Conservation (phyloP, 2,329 filamentous ascomycete species). For the Penicillium sp. region DNA sequence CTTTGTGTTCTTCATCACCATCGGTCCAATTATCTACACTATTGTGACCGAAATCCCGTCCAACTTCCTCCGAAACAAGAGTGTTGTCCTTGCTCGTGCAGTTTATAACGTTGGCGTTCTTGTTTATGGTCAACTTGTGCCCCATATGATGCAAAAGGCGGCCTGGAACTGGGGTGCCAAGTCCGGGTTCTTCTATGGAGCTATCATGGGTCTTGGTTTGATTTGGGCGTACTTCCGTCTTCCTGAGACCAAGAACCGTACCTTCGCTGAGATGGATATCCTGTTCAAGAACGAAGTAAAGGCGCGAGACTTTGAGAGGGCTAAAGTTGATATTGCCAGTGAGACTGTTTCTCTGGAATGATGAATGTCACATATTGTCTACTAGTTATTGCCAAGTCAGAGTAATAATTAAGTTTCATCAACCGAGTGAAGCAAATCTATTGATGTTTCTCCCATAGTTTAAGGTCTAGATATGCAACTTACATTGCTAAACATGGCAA, state of each 20-base stretch:
- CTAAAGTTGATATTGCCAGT: constrained; percentile 19
- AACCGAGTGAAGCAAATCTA: too few relatives aligned
- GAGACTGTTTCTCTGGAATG: constrained; percentile 21
- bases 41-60: constrained; percentile 26
- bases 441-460: too few relatives aligned
- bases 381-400: not conserved
- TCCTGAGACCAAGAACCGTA: constrained; percentile 25
- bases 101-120: constrained; percentile 24
- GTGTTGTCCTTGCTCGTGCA: constrained; percentile 22
- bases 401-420: not conserved
- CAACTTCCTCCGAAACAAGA: constrained; percentile 22
- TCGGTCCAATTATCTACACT: constrained; percentile 27
- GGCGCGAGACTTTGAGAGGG: constrained; percentile 22
- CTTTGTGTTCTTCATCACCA: constrained; percentile 26
- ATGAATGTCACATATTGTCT: not conserved
- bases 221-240: constrained; percentile 28
- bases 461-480: too few relatives aligned
- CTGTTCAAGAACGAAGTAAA: constrained; percentile 24
- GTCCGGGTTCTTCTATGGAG: constrained; percentile 23
- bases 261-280: constrained; percentile 27
- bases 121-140: constrained; percentile 22
- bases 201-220: constrained; percentile 21
- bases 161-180: constrained; percentile 26
- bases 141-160: constrained; percentile 23
- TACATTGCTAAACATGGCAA: too few relatives aligned